Base-by-base conservation (phyloP, 805 yeast species). In the Myxozyma vanderwaltii region DNA sequence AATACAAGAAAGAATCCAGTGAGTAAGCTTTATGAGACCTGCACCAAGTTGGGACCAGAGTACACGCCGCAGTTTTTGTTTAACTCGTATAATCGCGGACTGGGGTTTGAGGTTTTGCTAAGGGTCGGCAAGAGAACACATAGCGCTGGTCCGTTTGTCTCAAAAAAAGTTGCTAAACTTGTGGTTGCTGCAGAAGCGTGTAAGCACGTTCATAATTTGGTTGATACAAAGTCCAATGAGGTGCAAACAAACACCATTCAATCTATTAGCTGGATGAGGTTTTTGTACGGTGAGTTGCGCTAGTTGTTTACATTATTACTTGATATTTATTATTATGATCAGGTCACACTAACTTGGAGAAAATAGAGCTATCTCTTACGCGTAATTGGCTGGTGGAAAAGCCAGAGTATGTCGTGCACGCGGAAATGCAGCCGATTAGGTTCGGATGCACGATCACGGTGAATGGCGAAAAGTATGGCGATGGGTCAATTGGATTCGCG, bases 181-280 rank as follows among this genome's bases (percentile, higher is more conserved):
- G 21, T n/a, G 13, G 21, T 38, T 10, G 17, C 43, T n/a, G 19
- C 13, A n/a, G 43, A 38, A 8, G 43, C 23, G 43, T n/a, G 13
- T n/a, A 21, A 17, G 21, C 17, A 38, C 17, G 43, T n/a, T 7
- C 6, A n/a, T 10, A n/a, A 21, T 38, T 8, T 13, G 17, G 43
- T 38, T n/a, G 17, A 2, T 21, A 12, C 17, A 38, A 10, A n/a
- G 17, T 38, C 43, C 21, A n/a, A 38, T 7, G 43, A 38, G 6
- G 21, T 4, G 2, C 43, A n/a, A n/a, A 8, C 8, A n/a, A 10
- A 3, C 10, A 21, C 10, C 10, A 3, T 38, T 10, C 43, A n/a
- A n/a, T 38, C 43, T n/a, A 38, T 38, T n/a, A 38, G 43, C 21
- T 38, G 43, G 43, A 38, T 38, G 43, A 38, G 43, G 17, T 38